Conservation (phyloP, 257 asterid genomes). For the Rehmannia glutinosa region DNA sequence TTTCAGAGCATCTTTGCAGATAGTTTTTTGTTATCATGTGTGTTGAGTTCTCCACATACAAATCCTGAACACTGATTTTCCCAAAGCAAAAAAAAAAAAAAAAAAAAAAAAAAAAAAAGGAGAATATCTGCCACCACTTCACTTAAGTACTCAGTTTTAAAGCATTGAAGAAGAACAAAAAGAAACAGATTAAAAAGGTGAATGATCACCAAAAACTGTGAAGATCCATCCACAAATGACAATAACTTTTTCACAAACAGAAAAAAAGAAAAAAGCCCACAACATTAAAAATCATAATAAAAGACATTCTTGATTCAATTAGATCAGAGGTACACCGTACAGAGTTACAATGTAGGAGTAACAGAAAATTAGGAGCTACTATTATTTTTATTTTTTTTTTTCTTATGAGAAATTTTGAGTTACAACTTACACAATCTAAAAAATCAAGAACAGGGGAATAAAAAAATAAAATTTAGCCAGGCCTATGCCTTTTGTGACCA, state of each 20-base stretch:
- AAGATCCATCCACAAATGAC: constrained; percentile 32
- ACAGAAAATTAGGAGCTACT: no score
- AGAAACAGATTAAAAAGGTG: constrained; percentile 27
- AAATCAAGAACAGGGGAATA: constrained; percentile 22
- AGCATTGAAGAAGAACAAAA: not conserved
- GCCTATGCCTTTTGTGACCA: constrained; percentile 67
- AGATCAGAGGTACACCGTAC: constrained; percentile 31
- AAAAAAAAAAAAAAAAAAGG: not conserved
- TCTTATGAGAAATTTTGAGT: no score
- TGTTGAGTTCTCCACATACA: constrained; percentile 38
- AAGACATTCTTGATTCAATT: constrained; percentile 34
- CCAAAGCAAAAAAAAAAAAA: constrained; percentile 2
- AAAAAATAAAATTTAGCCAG: constrained; percentile 31
- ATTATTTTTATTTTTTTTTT: no score
- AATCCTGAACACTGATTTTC: constrained; percentile 22
- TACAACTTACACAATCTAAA: constrained; percentile 18
- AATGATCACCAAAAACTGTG: constrained; percentile 21
- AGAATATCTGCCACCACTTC: constrained; percentile 9
- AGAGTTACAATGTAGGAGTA: constrained; percentile 31
- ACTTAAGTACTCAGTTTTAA: not conserved
- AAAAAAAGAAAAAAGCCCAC: constrained; percentile 29
- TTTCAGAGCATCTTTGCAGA: constrained; percentile 61
- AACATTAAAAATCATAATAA: not conserved
- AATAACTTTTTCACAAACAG: constrained; percentile 41
- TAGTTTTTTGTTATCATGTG: constrained; percentile 15